Evolutionary conservation across 2,329 filamentous ascomycete genomes (phyloP).

Genomic region (Colletotrichum falcatum): DNA sequence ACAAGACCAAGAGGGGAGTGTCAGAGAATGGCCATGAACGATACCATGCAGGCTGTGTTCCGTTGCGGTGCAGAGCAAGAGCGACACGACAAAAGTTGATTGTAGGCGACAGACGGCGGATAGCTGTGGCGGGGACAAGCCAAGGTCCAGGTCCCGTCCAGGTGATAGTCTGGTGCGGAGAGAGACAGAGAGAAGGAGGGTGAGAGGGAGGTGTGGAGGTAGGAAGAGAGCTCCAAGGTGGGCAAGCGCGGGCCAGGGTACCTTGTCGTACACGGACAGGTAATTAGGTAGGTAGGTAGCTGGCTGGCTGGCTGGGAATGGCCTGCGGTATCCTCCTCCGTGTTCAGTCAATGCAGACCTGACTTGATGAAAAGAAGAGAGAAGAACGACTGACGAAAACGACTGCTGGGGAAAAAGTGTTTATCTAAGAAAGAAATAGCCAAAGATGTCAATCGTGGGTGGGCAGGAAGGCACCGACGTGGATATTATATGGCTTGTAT

Average conservation of each 20-base stretch:
- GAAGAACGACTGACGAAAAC: neutral
- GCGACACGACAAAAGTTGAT: slow-evolving; percentile 28
- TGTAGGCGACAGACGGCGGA: slow-evolving; percentile 13
- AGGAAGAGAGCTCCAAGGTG: slow-evolving; percentile 16
- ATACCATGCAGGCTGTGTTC: slow-evolving; percentile 20
- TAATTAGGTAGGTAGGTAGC: too few relatives aligned
- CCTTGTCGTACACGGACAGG: slow-evolving; percentile 17
- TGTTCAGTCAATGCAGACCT: neutral
- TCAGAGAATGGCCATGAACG: slow-evolving; percentile 37
- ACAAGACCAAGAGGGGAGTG: slow-evolving; percentile 20
- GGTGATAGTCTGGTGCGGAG: slow-evolving; percentile 29
- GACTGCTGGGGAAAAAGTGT: neutral
- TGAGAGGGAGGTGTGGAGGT: slow-evolving; percentile 27
- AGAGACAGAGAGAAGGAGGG: slow-evolving; percentile 5
- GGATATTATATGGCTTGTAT: slow-evolving; percentile 18
- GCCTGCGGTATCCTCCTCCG: neutral
- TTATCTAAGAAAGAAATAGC: slow-evolving; percentile 4
- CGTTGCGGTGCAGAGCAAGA: slow-evolving; percentile 25
- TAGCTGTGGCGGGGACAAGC: slow-evolving; percentile 33
- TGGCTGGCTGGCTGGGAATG: too few relatives aligned
- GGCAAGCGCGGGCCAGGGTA: slow-evolving; percentile 18
- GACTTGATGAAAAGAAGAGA: neutral
- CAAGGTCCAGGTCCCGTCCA: slow-evolving; percentile 23
- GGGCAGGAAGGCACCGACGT: slow-evolving; percentile 16
- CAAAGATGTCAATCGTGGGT: neutral